A percentile compares a stretch with the other conserved stretches of the same genome.
These are phyloP conservation scores for Penicillium lagena DNA, from an alignment of 495 filamentous ascomycete species.

Conservation along the genomic window DNA sequence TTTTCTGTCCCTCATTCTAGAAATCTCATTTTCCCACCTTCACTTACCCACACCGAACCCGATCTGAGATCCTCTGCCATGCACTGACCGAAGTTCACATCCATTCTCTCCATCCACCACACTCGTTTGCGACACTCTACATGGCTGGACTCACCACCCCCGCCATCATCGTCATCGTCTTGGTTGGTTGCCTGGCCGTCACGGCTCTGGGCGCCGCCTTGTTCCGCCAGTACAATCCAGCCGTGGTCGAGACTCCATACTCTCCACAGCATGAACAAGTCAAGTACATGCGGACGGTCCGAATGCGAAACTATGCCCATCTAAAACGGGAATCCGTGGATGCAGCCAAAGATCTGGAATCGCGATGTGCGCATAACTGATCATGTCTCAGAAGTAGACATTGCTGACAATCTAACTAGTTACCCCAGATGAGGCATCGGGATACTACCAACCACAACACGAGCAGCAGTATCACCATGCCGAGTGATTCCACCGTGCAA, in stretches of 20 bases:
- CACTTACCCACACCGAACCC: no score
- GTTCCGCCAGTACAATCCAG: slow-evolving; percentile 25
- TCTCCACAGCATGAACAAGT: slow-evolving; percentile 24
- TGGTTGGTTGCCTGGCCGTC: slow-evolving; percentile 29
- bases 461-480: not conserved
- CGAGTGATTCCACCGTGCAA: no score
- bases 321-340: slow-evolving; percentile 19
- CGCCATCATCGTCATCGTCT: slow-evolving; percentile 38
- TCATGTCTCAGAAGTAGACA: not conserved
- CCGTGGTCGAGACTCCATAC: slow-evolving; percentile 7
- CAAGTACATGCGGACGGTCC: slow-evolving; percentile 34
- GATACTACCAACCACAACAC: slow-evolving; percentile 5
- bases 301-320: slow-evolving; percentile 22
- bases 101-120: no score
- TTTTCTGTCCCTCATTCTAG: no score
- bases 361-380: slow-evolving; percentile 20
- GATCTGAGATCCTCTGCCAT: no score
- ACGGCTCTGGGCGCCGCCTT: slow-evolving; percentile 30
- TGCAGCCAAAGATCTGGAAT: slow-evolving; percentile 22
- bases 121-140: not conserved
- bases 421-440: slow-evolving; percentile 6
- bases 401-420: slow-evolving; percentile 4
- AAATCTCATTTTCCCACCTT: no score
- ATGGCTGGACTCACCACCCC: slow-evolving; percentile 23
- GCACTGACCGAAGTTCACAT: no score